Evolutionary conservation across 148 eudicot genomes (phyloP).

Genomic region (Pharnaceum exiguum): DNA sequence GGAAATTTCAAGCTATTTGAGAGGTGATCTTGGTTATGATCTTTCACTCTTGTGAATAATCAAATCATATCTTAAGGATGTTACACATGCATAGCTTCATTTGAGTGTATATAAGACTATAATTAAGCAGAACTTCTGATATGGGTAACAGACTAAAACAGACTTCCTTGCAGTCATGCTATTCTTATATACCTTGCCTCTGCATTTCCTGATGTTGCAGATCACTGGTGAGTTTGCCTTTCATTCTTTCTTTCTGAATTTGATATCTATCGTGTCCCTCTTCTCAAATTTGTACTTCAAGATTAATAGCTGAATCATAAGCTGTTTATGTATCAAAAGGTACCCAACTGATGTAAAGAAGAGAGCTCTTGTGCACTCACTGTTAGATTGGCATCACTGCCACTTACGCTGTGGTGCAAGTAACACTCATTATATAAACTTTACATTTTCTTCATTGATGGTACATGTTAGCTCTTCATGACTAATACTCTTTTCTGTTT

Average conservation of each 20-base stretch:
- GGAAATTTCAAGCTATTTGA: slow-evolving; percentile 29
- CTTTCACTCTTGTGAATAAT: not conserved
- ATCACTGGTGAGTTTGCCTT: slow-evolving; percentile 26
- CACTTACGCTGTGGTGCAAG: slow-evolving; percentile 32
- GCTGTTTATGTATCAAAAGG: slow-evolving; percentile 24
- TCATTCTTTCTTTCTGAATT: not conserved
- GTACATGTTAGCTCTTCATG: too few relatives aligned
- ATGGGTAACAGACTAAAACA: too few relatives aligned
- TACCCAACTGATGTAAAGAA: slow-evolving; percentile 26
- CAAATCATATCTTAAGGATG: too few relatives aligned
- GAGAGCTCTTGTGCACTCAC: slow-evolving; percentile 29
- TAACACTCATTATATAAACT: not conserved
- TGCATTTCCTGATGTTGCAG: slow-evolving; percentile 23
- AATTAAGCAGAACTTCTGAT: too few relatives aligned
- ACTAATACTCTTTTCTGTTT: not conserved
- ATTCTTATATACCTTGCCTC: slow-evolving; percentile 29
- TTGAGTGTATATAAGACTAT: too few relatives aligned
- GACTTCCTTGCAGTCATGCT: slow-evolving; percentile 21
- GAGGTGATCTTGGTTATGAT: slow-evolving; percentile 7
- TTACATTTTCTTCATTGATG: not conserved
- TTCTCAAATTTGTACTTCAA: too few relatives aligned
- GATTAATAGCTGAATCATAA: too few relatives aligned
- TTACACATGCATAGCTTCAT: too few relatives aligned
- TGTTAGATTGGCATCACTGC: slow-evolving; percentile 39
- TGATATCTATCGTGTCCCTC: not conserved